These are phyloP conservation scores for Chaetoceros muelleri DNA, from an alignment of 108 stramenopile species.

Conservation along the genomic window DNA sequence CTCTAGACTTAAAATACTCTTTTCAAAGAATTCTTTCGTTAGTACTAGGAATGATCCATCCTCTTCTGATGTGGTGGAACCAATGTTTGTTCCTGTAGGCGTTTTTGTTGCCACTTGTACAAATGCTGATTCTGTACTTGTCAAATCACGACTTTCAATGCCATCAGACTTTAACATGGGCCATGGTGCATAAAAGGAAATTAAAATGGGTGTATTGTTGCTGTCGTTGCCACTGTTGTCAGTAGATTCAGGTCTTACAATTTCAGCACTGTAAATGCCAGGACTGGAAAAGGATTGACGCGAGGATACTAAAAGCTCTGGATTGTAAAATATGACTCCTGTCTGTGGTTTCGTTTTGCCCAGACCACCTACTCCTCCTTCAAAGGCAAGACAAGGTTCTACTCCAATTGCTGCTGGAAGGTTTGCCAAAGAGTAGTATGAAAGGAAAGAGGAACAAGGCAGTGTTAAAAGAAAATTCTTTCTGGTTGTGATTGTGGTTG, in stretches of 20 bases:
- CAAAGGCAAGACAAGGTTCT: too few species aligned
- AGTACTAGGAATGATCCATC: constrained; percentile 15
- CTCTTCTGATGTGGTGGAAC: constrained; percentile 20
- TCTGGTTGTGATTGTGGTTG: too few species aligned
- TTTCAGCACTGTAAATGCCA: constrained; percentile 27
- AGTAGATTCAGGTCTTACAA: background rate
- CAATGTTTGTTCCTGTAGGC: background rate
- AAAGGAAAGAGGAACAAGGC: too few species aligned
- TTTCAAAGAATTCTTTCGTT: constrained; percentile 13
- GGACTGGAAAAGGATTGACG: background rate
- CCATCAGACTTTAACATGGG: constrained; percentile 48
- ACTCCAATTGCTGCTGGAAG: too few species aligned
- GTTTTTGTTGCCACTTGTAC: constrained; percentile 37
- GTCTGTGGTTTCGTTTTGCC: constrained; percentile 78
- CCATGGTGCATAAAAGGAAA: constrained; percentile 37
- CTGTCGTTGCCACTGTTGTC: background rate
- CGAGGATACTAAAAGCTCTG: background rate
- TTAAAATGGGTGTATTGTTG: constrained; percentile 20
- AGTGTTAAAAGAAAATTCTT: too few species aligned
- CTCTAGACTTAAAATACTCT: constrained; percentile 32
- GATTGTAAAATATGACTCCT: constrained; percentile 50
- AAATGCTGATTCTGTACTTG: constrained; percentile 58
- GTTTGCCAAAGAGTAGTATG: too few species aligned
- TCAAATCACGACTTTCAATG: constrained; percentile 60
- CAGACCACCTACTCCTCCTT: constrained; percentile 74